Evolutionary conservation across 169 alveolate genomes (phyloP).

Genomic region (Prorocentrum cordatum): DNA sequence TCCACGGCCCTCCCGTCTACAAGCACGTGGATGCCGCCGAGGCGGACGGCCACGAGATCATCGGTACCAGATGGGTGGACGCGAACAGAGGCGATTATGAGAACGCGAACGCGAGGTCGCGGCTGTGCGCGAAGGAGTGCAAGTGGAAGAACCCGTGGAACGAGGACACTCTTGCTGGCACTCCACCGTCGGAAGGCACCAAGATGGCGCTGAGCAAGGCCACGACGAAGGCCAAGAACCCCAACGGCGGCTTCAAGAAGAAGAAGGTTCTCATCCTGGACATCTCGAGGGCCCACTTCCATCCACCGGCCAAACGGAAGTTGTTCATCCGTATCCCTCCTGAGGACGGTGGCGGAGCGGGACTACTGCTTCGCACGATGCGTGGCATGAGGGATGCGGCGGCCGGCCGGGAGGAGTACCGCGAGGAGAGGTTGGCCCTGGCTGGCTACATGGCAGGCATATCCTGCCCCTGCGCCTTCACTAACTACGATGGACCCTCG

Average conservation of each 20-base stretch:
- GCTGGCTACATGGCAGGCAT: neutral
- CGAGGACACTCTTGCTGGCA: neutral
- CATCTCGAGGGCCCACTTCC: neutral
- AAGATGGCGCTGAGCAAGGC: neutral
- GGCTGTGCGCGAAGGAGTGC: neutral
- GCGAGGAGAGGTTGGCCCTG: neutral
- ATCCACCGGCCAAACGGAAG: neutral
- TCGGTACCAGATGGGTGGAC: neutral
- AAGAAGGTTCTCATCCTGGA: neutral
- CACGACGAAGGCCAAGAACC: neutral
- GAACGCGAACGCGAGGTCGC: neutral
- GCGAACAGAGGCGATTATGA: neutral
- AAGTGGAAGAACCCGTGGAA: neutral
- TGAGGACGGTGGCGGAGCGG: neutral
- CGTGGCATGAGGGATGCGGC: neutral
- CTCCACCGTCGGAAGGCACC: neutral
- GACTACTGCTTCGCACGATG: neutral
- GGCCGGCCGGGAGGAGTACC: neutral
- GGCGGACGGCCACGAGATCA: neutral
- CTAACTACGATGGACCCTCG: neutral
- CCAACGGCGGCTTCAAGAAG: neutral
- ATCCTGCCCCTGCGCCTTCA: neutral
- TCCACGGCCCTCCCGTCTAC: no score
- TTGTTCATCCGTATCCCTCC: neutral
- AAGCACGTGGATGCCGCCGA: no score